Evolutionary conservation across 2,329 filamentous ascomycete species (phyloP).

Genomic region (Monosporascus sp.): DNA sequence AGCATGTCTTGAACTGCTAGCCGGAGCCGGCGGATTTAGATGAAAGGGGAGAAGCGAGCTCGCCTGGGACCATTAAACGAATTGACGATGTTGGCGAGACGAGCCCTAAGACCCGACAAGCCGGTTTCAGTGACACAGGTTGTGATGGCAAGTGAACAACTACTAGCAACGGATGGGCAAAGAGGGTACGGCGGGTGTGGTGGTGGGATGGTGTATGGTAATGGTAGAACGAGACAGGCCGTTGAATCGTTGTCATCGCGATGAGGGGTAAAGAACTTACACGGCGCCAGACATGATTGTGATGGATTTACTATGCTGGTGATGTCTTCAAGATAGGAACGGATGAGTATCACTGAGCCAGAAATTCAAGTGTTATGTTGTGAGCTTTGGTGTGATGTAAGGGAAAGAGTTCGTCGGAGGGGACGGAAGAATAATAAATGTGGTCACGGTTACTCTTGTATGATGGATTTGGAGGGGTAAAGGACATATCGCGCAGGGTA

Average conservation of each 20-base stretch:
- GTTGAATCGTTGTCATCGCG: constrained; percentile 12
- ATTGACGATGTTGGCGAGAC: constrained; percentile 64
- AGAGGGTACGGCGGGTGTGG: not conserved
- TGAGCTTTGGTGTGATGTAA: not conserved
- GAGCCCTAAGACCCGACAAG: constrained; percentile 53
- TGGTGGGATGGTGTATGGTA: not conserved
- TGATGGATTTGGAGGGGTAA: constrained; percentile 16
- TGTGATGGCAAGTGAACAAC: constrained; percentile 20
- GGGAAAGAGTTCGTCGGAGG: constrained; percentile 6
- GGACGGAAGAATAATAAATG: constrained; percentile 1
- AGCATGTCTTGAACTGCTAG: constrained; percentile 41
- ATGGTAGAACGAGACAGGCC: constrained; percentile 3
- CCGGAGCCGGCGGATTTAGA: constrained; percentile 14
- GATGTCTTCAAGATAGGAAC: not conserved
- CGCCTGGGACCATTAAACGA: constrained; percentile 57
- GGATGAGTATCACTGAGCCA: not conserved
- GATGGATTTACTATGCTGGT: constrained; percentile 2
- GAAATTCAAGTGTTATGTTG: not conserved
- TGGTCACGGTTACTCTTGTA: constrained; percentile 22
- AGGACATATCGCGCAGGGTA: constrained; percentile 1
- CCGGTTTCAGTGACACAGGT: constrained; percentile 26
- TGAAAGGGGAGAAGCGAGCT: constrained; percentile 22
- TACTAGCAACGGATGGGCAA: not conserved
- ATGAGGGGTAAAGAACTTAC: constrained; percentile 47
- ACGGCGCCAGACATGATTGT: constrained; percentile 61